Conservation (phyloP, 2,329 filamentous ascomycete genomes). For the Sordariomycetes sp. region DNA sequence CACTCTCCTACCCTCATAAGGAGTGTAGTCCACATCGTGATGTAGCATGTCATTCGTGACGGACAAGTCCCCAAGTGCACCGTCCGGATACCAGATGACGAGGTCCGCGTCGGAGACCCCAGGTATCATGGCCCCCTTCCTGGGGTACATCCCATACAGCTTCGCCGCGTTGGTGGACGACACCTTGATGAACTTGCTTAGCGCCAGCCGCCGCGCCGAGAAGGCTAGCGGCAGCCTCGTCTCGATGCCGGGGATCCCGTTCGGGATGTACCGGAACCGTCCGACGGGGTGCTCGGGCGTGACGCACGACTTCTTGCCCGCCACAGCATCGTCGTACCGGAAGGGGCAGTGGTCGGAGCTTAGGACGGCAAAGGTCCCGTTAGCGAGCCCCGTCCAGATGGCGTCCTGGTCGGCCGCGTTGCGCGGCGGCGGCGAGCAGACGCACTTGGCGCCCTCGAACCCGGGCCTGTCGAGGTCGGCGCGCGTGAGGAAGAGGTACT, state of each 20-base stretch:
- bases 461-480: constrained; percentile 35
- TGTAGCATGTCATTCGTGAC: constrained; percentile 44
- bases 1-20: constrained; percentile 45
- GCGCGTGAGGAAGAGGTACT: constrained; percentile 43
- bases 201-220: constrained; percentile 23
- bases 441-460: constrained; percentile 44
- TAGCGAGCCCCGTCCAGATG: constrained; percentile 37
- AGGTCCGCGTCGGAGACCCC: constrained; percentile 44
- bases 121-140: constrained; percentile 37
- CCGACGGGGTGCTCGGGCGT: constrained; percentile 26
- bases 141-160: constrained; percentile 42
- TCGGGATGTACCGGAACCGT: constrained; percentile 46
- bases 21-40: constrained; percentile 52
- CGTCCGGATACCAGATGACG: constrained; percentile 44
- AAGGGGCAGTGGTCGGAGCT: constrained; percentile 37
- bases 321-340: constrained; percentile 31
- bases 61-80: constrained; percentile 19
- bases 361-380: constrained; percentile 41
- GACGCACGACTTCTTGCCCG: constrained; percentile 34
- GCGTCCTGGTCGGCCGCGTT: constrained; percentile 33
- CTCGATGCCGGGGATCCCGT: constrained; percentile 47
- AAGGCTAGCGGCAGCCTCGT: constrained; percentile 39
- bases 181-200: constrained; percentile 42
- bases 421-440: constrained; percentile 41
- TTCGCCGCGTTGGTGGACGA: constrained; percentile 44